Percentiles rank a stretch among this genome's conserved stretches.
These are phyloP conservation scores for Saccharata proteae DNA, from an alignment of 2,329 filamentous ascomycete genomes.

Conservation along the genomic window DNA sequence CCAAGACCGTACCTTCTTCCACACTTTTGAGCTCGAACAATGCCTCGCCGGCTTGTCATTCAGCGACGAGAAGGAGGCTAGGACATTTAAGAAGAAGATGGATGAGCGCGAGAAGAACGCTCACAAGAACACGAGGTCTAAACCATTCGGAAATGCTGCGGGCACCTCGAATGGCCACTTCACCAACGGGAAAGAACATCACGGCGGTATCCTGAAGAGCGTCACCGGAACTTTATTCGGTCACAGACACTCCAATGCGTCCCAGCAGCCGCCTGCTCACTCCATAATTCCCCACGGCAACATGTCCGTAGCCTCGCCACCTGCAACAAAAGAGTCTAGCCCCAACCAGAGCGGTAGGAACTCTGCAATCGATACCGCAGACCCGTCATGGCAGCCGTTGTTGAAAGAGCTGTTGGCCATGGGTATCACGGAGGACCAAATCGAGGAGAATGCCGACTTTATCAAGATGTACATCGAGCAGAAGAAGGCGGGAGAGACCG, in stretches of 20 bases:
- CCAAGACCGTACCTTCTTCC: conserved; percentile 94
- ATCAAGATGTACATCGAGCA: conserved; percentile 57
- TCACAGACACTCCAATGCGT: conserved; percentile 35
- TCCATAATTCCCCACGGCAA: conserved; percentile 39
- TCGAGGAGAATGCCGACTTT: conserved; percentile 55
- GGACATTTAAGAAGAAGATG: conserved; percentile 95
- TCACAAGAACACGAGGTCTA: conserved; percentile 71
- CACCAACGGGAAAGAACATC: conserved; percentile 15
- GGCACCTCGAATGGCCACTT: conserved; percentile 18
- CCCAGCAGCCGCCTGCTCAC: conserved; percentile 25
- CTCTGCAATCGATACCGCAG: conserved; percentile 46
- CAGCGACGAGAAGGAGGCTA: conserved; percentile 93
- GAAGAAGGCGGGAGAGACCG: conserved; percentile 41
- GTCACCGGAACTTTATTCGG: conserved; percentile 33
- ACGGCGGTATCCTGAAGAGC: conserved; percentile 34
- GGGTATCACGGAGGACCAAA: conserved; percentile 58
- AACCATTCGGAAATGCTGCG: conserved; percentile 50
- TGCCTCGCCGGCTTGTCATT: conserved; percentile 87
- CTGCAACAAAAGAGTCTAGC: conserved; percentile 19
- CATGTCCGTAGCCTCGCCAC: conserved; percentile 25
- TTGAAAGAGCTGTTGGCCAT: conserved; percentile 49
- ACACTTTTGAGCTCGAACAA: conserved; percentile 90
- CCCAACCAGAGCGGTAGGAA: conserved; percentile 20
- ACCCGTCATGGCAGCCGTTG: conserved; percentile 50
- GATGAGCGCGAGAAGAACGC: conserved; percentile 92